Evolutionary conservation across 352 stramenopile species (phyloP).

Genomic region (Phytophthora pseudosyringae): DNA sequence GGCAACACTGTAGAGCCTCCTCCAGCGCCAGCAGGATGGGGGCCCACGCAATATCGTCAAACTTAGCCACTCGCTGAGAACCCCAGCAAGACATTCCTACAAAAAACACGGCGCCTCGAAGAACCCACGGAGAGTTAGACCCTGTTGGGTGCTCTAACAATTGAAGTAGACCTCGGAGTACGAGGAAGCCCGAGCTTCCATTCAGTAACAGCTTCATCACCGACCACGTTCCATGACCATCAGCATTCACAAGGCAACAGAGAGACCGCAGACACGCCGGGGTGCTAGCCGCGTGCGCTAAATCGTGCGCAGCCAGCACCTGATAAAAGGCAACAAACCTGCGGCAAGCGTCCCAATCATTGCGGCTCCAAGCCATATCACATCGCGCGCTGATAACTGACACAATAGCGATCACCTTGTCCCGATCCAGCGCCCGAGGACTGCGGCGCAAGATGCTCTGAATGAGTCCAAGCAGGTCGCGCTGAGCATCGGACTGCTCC

Average conservation of each 20-base stretch:
- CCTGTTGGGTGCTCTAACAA: slow-evolving; percentile 71
- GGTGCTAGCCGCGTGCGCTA: slow-evolving; percentile 67
- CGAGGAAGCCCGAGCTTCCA: slow-evolving; percentile 67
- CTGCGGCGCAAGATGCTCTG: slow-evolving; percentile 76
- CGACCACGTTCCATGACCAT: slow-evolving; percentile 83
- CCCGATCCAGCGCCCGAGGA: slow-evolving; percentile 57
- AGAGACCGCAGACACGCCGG: slow-evolving; percentile 73
- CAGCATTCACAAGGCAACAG: slow-evolving; percentile 85
- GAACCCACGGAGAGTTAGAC: slow-evolving; percentile 69
- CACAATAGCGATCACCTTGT: slow-evolving; percentile 75
- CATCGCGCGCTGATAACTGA: slow-evolving; percentile 70
- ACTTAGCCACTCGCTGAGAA: slow-evolving; percentile 73
- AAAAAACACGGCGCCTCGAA: slow-evolving; percentile 87
- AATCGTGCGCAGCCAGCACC: slow-evolving; percentile 62
- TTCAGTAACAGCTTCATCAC: slow-evolving; percentile 83
- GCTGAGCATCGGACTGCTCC: slow-evolving; percentile 83
- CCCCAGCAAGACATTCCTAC: slow-evolving; percentile 91
- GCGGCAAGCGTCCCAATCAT: slow-evolving; percentile 77
- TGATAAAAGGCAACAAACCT: slow-evolving; percentile 82
- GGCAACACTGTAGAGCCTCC: slow-evolving; percentile 62
- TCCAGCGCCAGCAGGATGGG: slow-evolving; percentile 77
- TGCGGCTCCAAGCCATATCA: slow-evolving; percentile 73
- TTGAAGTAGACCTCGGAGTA: slow-evolving; percentile 70
- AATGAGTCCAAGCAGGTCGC: slow-evolving; percentile 75
- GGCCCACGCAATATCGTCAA: slow-evolving; percentile 80